phyloP scores from a whole-genome alignment of 495 filamentous ascomycete species.

The Penicillium paradoxum region DNA sequence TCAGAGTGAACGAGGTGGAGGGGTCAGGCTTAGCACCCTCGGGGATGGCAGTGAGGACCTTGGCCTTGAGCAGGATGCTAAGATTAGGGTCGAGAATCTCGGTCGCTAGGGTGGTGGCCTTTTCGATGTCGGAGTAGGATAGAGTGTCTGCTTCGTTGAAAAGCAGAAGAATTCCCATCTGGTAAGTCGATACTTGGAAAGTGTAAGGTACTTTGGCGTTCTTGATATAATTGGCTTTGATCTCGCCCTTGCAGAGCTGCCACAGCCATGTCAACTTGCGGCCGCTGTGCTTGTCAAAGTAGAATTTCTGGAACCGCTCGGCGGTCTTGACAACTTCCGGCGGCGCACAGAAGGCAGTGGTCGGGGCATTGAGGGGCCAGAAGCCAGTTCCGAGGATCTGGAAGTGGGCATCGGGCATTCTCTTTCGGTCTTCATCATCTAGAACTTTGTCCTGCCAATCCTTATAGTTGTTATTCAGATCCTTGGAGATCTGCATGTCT shows the following conservation, averaged over 20 bases:
- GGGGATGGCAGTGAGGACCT: constrained; percentile 66
- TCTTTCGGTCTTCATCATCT: constrained; percentile 56
- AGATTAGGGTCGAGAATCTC: constrained; percentile 84
- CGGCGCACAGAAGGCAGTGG: constrained; percentile 80
- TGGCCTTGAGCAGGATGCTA: constrained; percentile 81
- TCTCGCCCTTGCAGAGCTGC: constrained; percentile 96
- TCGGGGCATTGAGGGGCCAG: constrained; percentile 87
- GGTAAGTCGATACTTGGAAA: constrained; percentile 95
- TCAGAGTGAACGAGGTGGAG: constrained; percentile 71
- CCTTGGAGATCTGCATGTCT: constrained; percentile 97
- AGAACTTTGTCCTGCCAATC: constrained; percentile 59
- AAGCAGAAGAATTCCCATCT: constrained; percentile 94
- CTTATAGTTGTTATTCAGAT: constrained; percentile 84
- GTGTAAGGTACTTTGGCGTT: constrained; percentile 85
- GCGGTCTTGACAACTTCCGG: constrained; percentile 78
- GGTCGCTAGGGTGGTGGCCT: constrained; percentile 67
- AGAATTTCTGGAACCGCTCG: constrained; percentile 85
- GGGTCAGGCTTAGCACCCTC: constrained; percentile 71
- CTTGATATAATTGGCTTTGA: constrained; percentile 89
- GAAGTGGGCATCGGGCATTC: constrained; percentile 69
- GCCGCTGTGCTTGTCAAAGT: constrained; percentile 91
- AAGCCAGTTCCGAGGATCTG: constrained; percentile 93
- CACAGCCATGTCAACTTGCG: constrained; percentile 97
- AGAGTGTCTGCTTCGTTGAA: constrained; percentile 91
- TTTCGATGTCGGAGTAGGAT: constrained; percentile 79